A percentile compares a stretch with the other conserved stretches of the same genome.
These are phyloP conservation scores for Syncephalis plumigaleata DNA, from an alignment of 371 early-diverging fungal species.

Conservation along the genomic window DNA sequence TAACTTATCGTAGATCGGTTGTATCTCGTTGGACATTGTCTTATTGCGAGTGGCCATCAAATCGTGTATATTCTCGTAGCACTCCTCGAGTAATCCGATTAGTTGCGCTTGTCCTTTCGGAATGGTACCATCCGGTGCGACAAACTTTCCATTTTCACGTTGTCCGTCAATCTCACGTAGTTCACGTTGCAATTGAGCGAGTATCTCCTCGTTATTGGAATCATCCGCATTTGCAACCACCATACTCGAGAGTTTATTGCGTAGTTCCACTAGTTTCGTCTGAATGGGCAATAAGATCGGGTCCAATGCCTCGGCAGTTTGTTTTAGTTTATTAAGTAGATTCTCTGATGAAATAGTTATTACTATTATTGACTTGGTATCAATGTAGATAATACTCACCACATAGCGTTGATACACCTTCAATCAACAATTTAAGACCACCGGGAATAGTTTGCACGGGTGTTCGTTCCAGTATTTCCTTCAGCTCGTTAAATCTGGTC, in stretches of 20 bases:
- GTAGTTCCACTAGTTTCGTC: slow-evolving; percentile 36
- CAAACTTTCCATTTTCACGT: slow-evolving; percentile 41
- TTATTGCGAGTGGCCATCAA: slow-evolving; percentile 58
- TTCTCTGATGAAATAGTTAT: slow-evolving; percentile 18
- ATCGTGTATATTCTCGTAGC: slow-evolving; percentile 64
- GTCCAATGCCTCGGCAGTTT: slow-evolving; percentile 11
- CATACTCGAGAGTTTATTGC: slow-evolving; percentile 31
- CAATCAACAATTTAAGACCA: slow-evolving; percentile 8
- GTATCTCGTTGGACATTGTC: slow-evolving; percentile 37
- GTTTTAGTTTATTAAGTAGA: slow-evolving; percentile 11
- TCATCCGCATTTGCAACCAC: slow-evolving; percentile 20
- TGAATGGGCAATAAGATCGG: slow-evolving; percentile 34
- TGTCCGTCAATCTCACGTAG: slow-evolving; percentile 46
- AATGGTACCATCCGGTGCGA: slow-evolving; percentile 28
- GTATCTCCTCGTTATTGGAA: slow-evolving; percentile 21
- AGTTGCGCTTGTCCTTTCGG: slow-evolving; percentile 71
- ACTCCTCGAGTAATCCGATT: slow-evolving; percentile 62
- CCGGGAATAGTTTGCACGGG: slow-evolving; percentile 11
- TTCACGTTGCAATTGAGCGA: slow-evolving; percentile 38
- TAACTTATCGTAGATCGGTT: slow-evolving; percentile 53
- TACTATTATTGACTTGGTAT: slow-evolving; percentile 11
- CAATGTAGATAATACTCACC: slow-evolving; percentile 9
- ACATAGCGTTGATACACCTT: slow-evolving; percentile 2
- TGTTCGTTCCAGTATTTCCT: slow-evolving; percentile 30
- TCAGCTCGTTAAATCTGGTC: slow-evolving; percentile 34